phyloP scores from a whole-genome alignment of 345 rosid genomes.

The Euphorbia tirucalli region DNA sequence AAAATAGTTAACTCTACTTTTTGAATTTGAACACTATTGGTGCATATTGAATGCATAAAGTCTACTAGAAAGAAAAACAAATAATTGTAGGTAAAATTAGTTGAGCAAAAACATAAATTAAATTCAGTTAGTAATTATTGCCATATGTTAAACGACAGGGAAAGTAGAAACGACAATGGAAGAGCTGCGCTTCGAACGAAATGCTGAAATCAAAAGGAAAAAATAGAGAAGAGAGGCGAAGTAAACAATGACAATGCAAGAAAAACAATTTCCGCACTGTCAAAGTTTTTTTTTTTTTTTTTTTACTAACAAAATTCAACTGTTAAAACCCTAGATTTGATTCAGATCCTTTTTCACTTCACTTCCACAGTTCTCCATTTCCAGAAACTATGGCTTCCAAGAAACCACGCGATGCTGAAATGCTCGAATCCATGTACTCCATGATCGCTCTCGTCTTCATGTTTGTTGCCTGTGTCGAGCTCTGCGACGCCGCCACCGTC shows the following conservation, averaged over 20 bases:
- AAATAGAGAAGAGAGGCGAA: background rate
- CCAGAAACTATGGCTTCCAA: constrained; percentile 25
- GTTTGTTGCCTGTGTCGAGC: constrained; percentile 86
- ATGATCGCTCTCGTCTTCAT: constrained; percentile 62
- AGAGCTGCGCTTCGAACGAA: too few species aligned
- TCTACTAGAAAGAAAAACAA: too few species aligned
- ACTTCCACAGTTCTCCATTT: constrained; percentile 24
- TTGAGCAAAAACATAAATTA: too few species aligned
- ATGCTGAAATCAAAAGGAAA: background rate
- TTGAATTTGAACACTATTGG: too few species aligned
- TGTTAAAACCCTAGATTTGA: constrained; percentile 50
- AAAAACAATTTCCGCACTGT: background rate
- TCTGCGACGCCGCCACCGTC: constrained; percentile 91
- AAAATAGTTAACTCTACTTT: too few species aligned
- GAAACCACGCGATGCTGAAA: constrained; percentile 35
- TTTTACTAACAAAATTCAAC: too few species aligned
- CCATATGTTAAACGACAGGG: too few species aligned
- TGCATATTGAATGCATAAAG: too few species aligned
- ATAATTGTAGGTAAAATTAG: too few species aligned
- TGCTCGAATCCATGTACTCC: constrained; percentile 69
- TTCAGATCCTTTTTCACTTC: background rate
- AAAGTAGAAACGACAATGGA: too few species aligned
- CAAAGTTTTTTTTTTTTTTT: too few species aligned
- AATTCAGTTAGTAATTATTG: too few species aligned
- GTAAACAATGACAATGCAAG: background rate